phyloP scores from a whole-genome alignment of 2,329 filamentous ascomycete species.

The Tolypocladium album region DNA sequence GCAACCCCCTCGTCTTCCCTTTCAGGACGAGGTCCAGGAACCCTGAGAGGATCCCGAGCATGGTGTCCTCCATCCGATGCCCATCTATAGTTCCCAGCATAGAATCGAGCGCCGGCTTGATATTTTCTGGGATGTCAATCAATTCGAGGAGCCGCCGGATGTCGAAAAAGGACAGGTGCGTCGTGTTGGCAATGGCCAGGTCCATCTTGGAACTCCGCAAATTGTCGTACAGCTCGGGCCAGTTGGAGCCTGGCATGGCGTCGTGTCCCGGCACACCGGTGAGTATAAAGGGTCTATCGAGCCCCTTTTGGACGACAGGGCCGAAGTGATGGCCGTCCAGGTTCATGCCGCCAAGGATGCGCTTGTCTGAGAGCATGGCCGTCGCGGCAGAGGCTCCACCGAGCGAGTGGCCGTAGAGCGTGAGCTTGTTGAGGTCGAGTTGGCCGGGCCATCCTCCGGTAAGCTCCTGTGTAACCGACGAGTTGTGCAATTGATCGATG shows the following conservation, averaged over 20 bases:
- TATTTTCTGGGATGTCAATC: not conserved
- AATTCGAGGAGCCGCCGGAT: slow-evolving; percentile 2
- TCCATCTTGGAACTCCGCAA: slow-evolving; percentile 5
- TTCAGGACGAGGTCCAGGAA: not conserved
- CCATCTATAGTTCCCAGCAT: not conserved
- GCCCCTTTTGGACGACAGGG: slow-evolving; percentile 8
- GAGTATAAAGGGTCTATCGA: slow-evolving; percentile 11
- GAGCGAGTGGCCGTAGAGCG: slow-evolving; percentile 24
- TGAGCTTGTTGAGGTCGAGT: slow-evolving; percentile 6
- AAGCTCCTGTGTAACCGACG: slow-evolving; percentile 1
- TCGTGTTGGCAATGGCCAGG: slow-evolving; percentile 7
- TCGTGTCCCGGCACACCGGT: slow-evolving; percentile 7
- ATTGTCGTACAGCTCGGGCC: slow-evolving; percentile 4
- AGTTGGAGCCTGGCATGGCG: slow-evolving; percentile 9
- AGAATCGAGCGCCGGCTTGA: not conserved
- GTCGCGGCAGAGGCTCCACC: slow-evolving; percentile 21
- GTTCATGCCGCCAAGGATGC: slow-evolving; percentile 23
- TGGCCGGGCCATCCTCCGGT: not conserved
- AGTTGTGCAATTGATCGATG: slow-evolving; percentile 16
- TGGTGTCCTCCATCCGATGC: not conserved
- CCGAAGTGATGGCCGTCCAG: slow-evolving; percentile 22
- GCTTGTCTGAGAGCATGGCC: slow-evolving; percentile 14
- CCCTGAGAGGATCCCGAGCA: not conserved
- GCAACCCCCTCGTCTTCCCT: not conserved
- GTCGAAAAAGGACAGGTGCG: slow-evolving; percentile 12